phyloP scores from a whole-genome alignment of 768 basidiomycete genomes.

The Mycena galopus region DNA sequence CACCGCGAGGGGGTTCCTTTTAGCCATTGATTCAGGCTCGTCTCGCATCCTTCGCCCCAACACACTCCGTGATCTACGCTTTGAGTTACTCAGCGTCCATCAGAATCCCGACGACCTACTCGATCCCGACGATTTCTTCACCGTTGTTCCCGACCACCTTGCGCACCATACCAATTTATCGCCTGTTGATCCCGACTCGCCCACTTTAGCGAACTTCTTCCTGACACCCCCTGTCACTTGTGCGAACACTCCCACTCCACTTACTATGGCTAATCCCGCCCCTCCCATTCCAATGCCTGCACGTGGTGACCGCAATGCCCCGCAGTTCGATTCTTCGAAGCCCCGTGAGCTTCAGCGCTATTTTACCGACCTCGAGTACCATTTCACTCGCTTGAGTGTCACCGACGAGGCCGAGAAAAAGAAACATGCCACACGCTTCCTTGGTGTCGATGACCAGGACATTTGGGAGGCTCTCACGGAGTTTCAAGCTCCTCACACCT shows the following conservation, averaged over 20 bases:
- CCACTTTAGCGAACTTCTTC: too few relatives aligned
- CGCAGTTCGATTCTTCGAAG: conserved; percentile 7
- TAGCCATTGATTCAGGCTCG: conserved; percentile 19
- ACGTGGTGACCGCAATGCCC: conserved; percentile 30
- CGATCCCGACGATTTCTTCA: conserved; percentile 21
- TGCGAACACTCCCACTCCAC: too few relatives aligned
- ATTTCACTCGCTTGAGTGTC: conserved; percentile 23
- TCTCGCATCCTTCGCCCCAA: conserved; percentile 1
- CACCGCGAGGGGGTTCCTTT: conserved; percentile 29
- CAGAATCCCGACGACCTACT: conserved; percentile 31
- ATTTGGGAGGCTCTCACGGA: conserved; percentile 36
- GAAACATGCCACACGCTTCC: conserved; percentile 24
- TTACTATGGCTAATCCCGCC: too few relatives aligned
- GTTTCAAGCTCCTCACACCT: conserved; percentile 25
- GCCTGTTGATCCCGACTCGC: neutral
- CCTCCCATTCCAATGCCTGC: conserved; percentile 32
- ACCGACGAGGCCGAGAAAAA: conserved; percentile 32
- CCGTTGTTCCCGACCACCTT: conserved; percentile 3
- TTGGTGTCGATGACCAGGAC: conserved; percentile 30
- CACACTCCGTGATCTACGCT: neutral
- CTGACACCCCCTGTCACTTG: too few relatives aligned
- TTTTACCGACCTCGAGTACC: conserved; percentile 34
- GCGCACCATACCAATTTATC: conserved; percentile 14
- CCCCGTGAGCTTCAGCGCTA: conserved; percentile 34
- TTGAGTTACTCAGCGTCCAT: neutral